Evolutionary conservation across 1,284 basidiomycete genomes (phyloP), one percentile per base, ranked within the genome.

Genomic region (Laetiporus sulphureus): DNA sequence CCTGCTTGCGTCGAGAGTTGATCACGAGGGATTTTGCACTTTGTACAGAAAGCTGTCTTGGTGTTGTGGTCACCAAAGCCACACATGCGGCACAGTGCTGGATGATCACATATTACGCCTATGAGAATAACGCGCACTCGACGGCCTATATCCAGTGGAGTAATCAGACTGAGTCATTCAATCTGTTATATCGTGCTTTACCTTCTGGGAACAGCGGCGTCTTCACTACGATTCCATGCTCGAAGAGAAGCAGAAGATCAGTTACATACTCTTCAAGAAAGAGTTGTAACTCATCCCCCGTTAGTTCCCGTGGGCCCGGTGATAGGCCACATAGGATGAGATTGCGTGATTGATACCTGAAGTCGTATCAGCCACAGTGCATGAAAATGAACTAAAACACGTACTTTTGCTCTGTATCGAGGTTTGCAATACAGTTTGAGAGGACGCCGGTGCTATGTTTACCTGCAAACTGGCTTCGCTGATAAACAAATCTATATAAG

Each of bases 61-160:
- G 56, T 53, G 8, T 27, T 33, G 21, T 59, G 51, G 33, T 60
- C 58, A 1, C 51, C 59, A 41, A 59, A 60, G 1, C 61, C 59
- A 15, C 42, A 47, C 7, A 62, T 33, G 36, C 57, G 59, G 43
- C 54, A 56, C 45, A 61, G 51, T 3, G 60, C 60, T 1, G 61
- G 61, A 38, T 63, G 59, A 40, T 61, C 61, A 27, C 58, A 59
- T 19, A 53, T 48, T 6, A 62, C 53, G 1, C 31, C 53, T 4
- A 61, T 25, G 1, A 62, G 36, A 10, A 50, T 48, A 6, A 59
- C 51, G 10, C 51, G 52, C 2, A 60, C 45, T 8, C 23, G 45
- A 5, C 55, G 54, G 8, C 55, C 58, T 59, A 29, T n/a, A n/a
- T n/a, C n/a, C n/a, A n/a, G n/a, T n/a, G n/a, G n/a, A n/a, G 20